Conservation (phyloP, 2,329 filamentous ascomycete species). For the Chaetomium strumarium region DNA sequence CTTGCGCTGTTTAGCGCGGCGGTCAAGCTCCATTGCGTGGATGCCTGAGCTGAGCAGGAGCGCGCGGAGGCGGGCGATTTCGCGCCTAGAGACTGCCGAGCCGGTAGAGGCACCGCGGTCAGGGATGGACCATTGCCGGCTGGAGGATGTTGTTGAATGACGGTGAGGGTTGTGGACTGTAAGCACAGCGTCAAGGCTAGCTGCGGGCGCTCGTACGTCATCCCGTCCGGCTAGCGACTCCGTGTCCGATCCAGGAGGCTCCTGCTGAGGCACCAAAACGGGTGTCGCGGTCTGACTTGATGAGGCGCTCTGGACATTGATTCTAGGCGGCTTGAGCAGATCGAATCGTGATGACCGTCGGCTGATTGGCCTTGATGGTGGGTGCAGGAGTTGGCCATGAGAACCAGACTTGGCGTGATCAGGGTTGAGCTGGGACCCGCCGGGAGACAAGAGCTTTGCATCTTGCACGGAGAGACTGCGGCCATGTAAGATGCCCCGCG, state of each 20-base stretch:
- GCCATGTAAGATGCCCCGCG: constrained; percentile 30
- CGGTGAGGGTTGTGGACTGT: constrained; percentile 20
- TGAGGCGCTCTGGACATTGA: constrained; percentile 41
- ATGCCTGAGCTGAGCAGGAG: constrained; percentile 80
- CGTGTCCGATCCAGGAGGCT: constrained; percentile 35
- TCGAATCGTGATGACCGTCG: constrained; percentile 42
- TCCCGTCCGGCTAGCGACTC: constrained; percentile 33
- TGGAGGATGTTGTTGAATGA: constrained; percentile 20
- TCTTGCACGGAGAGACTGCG: constrained; percentile 27
- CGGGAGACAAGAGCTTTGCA: constrained; percentile 45
- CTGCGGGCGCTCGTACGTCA: constrained; percentile 30
- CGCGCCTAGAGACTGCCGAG: constrained; percentile 54
- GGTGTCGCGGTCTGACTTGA: constrained; percentile 33
- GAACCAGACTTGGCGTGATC: constrained; percentile 24
- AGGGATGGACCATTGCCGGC: constrained; percentile 47
- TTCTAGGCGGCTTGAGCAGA: constrained; percentile 43
- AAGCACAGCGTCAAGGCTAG: constrained; percentile 31
- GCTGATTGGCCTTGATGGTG: constrained; percentile 32
- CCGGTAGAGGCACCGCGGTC: constrained; percentile 34
- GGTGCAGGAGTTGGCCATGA: constrained; percentile 15
- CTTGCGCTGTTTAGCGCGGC: constrained; percentile 51
- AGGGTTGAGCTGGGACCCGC: constrained; percentile 43
- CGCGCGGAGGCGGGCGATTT: constrained; percentile 72
- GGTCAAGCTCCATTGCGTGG: constrained; percentile 75
- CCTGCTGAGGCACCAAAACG: constrained; percentile 19